Evolutionary conservation across 176 grass and related monocot genomes (phyloP).

Genomic region (Oropetium thomaeum): DNA sequence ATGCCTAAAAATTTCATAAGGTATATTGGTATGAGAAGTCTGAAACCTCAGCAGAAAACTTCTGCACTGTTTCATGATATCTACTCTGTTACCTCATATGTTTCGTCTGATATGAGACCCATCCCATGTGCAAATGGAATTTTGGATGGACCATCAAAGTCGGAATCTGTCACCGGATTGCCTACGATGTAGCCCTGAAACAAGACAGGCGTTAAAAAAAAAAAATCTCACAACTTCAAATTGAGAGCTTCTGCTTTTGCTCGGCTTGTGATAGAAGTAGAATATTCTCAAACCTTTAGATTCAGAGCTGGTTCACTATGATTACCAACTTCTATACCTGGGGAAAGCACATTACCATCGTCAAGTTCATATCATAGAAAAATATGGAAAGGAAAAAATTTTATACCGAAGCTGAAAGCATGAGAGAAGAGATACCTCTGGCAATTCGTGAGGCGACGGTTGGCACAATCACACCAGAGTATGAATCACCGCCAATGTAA

Average conservation of each 20-base stretch:
- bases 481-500: constrained; percentile 67
- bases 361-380: not conserved
- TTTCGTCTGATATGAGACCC: constrained; percentile 64
- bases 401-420: not conserved
- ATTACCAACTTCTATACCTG: constrained; percentile 37
- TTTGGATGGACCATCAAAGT: constrained; percentile 33
- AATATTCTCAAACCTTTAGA: constrained; percentile 50
- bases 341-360: not conserved
- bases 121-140: constrained; percentile 61
- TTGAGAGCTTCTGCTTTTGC: not conserved
- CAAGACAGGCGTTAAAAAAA: not conserved
- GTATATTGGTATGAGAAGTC: not conserved
- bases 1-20: constrained; percentile 18
- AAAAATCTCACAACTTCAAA: not conserved
- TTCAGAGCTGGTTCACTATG: constrained; percentile 27
- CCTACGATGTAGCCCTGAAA: constrained; percentile 62
- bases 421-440: constrained; percentile 29
- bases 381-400: not conserved
- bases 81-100: constrained; percentile 48
- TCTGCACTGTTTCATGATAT: not conserved
- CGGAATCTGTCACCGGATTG: constrained; percentile 50
- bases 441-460: constrained; percentile 41
- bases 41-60: not conserved
- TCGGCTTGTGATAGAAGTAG: not conserved
- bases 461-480: constrained; percentile 62